phyloP scores from a whole-genome alignment of 192 early-diverging fungal species.

The Coemansia aciculifera region DNA sequence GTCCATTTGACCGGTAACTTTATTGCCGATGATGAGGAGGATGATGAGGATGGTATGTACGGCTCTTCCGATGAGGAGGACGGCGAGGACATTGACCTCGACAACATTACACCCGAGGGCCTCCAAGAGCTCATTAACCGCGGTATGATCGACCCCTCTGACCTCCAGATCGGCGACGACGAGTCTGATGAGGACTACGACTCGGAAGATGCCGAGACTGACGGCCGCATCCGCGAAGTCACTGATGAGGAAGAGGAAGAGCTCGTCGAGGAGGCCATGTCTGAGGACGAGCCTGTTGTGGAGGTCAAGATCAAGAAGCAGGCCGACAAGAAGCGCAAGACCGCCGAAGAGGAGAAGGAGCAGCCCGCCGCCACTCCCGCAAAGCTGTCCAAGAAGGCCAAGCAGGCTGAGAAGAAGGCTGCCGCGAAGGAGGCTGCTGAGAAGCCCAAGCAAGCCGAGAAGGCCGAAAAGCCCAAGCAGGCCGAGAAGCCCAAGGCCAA shows the following conservation, averaged over 20 bases:
- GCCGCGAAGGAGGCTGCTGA: conserved; percentile 20
- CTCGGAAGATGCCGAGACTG: conserved; percentile 47
- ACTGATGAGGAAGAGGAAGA: conserved; percentile 46
- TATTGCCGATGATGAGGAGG: conserved; percentile 42
- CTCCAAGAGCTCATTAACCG: conserved; percentile 35
- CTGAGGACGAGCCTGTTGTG: conserved; percentile 29
- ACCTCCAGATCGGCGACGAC: conserved; percentile 14
- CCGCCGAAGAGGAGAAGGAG: conserved; percentile 19
- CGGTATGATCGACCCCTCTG: conserved; percentile 35
- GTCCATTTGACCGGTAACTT: conserved; percentile 49
- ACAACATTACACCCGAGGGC: conserved; percentile 24
- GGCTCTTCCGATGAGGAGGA: conserved; percentile 44
- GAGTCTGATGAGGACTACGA: conserved; percentile 50
- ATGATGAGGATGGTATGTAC: conserved; percentile 46
- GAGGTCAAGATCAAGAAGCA: conserved; percentile 58
- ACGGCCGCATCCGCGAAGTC: conserved; percentile 48
- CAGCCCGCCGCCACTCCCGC: conserved; percentile 5
- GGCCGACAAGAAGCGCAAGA: conserved; percentile 47
- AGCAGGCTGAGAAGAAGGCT: conserved; percentile 40
- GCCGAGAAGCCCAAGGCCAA: conserved; percentile 33
- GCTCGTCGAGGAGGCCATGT: conserved; percentile 39
- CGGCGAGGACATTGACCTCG: conserved; percentile 42
- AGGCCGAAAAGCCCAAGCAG: conserved; percentile 31
- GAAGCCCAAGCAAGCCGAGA: conserved; percentile 33
- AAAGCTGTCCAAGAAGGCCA: conserved; percentile 43